Evolutionary conservation across 176 grass and related monocot genomes (phyloP).

Genomic region (Ensete glaucum): DNA sequence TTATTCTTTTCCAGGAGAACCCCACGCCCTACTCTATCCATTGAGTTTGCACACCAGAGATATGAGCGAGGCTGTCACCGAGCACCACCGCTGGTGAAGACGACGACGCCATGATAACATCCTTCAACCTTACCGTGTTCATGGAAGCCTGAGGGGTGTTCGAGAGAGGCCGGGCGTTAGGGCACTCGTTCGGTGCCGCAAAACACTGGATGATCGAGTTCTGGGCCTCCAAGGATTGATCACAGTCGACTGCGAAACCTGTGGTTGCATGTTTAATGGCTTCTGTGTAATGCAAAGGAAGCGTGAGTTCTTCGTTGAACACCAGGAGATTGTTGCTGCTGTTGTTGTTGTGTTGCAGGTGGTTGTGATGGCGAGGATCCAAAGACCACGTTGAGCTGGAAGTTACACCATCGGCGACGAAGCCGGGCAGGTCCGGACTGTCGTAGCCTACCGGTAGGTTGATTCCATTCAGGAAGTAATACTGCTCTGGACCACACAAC

Average conservation of each 20-base stretch:
- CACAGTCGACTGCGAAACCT: too few relatives aligned
- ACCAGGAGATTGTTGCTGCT: conserved; percentile 22
- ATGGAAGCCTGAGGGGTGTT: too few relatives aligned
- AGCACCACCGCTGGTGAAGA: conserved; percentile 40
- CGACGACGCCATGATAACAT: conserved; percentile 60
- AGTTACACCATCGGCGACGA: background rate
- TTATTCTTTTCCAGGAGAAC: background rate
- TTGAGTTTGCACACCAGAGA: conserved; percentile 32
- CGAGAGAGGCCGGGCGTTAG: too few relatives aligned
- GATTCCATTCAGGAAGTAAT: conserved; percentile 41
- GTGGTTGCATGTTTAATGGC: too few relatives aligned
- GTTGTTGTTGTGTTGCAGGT: background rate
- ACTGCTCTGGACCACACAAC: conserved; percentile 33
- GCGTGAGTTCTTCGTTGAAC: conserved; percentile 18
- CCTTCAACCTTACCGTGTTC: conserved; percentile 53
- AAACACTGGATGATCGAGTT: conserved; percentile 10
- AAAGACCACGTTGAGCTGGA: too few relatives aligned
- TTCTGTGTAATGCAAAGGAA: background rate
- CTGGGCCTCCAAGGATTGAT: background rate
- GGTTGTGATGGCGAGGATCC: background rate
- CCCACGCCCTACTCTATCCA: conserved; percentile 13
- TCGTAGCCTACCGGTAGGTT: conserved; percentile 20
- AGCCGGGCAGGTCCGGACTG: conserved; percentile 4
- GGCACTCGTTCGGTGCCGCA: conserved; percentile 12
- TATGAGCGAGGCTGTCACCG: conserved; percentile 32